Evolutionary conservation across 2,329 filamentous ascomycete genomes (phyloP).

Genomic region (Nothophaeocryptopus gaeumannii): DNA sequence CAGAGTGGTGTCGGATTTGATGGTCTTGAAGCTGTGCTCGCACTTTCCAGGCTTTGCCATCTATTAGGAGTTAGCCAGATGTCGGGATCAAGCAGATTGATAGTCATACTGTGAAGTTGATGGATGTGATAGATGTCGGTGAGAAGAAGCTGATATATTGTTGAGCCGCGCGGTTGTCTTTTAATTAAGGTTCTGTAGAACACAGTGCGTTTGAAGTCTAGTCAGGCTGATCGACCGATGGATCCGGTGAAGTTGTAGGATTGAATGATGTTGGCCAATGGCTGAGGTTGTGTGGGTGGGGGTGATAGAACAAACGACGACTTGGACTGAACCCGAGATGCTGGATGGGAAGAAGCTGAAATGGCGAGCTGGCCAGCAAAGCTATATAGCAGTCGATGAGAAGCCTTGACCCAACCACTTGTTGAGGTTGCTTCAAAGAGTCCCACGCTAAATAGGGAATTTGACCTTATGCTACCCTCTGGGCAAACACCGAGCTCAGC

Average conservation of each 20-base stretch:
- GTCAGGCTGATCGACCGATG: conserved; percentile 10
- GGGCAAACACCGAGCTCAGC: conserved; percentile 25
- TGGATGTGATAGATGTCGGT: neutral
- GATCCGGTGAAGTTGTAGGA: conserved; percentile 2
- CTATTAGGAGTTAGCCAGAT: conserved; percentile 7
- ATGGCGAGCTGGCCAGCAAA: conserved; percentile 21
- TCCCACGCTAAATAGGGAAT: conserved; percentile 19
- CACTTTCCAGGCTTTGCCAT: conserved; percentile 51
- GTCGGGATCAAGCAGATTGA: neutral
- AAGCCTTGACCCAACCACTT: conserved; percentile 16
- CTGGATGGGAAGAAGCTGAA: conserved; percentile 24
- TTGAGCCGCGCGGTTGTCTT: too few species aligned
- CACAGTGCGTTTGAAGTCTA: neutral
- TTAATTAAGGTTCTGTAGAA: neutral
- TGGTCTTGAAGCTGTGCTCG: conserved; percentile 49
- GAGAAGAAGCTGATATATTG: neutral
- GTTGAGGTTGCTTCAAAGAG: conserved; percentile 22
- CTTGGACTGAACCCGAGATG: conserved; percentile 1
- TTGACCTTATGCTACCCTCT: conserved; percentile 28
- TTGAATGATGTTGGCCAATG: conserved; percentile 12
- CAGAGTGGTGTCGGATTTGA: conserved; percentile 52
- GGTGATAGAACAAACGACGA: neutral
- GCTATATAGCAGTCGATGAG: conserved; percentile 25
- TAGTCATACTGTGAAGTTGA: conserved; percentile 1
- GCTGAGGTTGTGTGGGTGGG: conserved; percentile 1